Conservation (phyloP, 305 asterid genomes). For the Striga hermonthica region DNA sequence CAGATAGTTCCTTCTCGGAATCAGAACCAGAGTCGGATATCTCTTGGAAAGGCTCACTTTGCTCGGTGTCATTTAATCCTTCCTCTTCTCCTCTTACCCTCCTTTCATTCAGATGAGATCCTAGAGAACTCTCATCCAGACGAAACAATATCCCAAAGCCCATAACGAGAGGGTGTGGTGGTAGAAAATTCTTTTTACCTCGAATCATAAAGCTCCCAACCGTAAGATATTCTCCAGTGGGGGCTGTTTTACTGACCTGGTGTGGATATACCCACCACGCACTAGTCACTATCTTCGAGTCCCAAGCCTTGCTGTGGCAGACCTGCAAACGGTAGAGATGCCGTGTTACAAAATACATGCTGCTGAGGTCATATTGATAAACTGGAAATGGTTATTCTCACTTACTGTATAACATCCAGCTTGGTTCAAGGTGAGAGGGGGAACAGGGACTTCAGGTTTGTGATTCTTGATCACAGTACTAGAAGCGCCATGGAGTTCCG, state of each 20-base stretch:
- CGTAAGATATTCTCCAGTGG: slow-evolving; percentile 95
- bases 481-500: slow-evolving; percentile 97
- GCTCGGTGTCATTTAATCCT: slow-evolving; percentile 57
- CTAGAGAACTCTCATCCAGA: slow-evolving; percentile 94
- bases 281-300: slow-evolving; percentile 95
- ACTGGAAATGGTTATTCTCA: slow-evolving; percentile 19
- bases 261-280: slow-evolving; percentile 99
- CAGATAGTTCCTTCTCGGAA: slow-evolving; percentile 57
- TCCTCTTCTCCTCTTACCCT: slow-evolving; percentile 96
- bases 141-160: slow-evolving; percentile 95
- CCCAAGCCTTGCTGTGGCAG: slow-evolving; percentile 99
- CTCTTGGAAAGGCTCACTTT: slow-evolving; percentile 56
- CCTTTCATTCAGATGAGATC: slow-evolving; percentile 96
- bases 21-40: slow-evolving; percentile 64
- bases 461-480: slow-evolving; percentile 97
- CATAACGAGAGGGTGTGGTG: slow-evolving; percentile 93
- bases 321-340: slow-evolving; percentile 53
- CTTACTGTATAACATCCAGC: slow-evolving; percentile 92
- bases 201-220: slow-evolving; percentile 99
- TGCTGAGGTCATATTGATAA: slow-evolving; percentile 19
- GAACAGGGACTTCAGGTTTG: slow-evolving; percentile 78
- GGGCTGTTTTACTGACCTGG: slow-evolving; percentile 98
- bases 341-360: slow-evolving; percentile 4
- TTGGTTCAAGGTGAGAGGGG: slow-evolving; percentile 96
- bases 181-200: slow-evolving; percentile 93